phyloP scores from a whole-genome alignment of 2,329 filamentous ascomycete genomes.

The Neonectria ditissima region DNA sequence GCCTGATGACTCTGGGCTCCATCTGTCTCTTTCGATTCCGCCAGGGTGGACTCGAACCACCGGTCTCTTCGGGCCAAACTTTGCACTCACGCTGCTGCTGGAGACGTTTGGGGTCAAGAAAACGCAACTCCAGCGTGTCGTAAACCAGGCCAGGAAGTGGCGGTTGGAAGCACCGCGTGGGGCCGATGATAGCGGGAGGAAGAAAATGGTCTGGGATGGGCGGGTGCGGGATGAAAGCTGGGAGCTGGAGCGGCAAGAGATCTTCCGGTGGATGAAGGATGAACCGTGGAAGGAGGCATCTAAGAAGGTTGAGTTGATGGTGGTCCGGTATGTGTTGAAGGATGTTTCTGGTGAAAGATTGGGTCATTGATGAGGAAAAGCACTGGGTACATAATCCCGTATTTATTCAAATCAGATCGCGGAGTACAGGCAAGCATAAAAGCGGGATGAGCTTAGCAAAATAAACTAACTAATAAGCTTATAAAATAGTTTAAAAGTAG shows the following conservation, averaged over 20 bases:
- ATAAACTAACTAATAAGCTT: no score
- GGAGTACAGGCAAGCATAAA: no score
- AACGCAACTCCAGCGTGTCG: constrained; percentile 9
- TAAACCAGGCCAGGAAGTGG: constrained; percentile 1
- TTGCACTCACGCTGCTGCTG: constrained; percentile 5
- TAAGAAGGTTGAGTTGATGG: constrained; percentile 12
- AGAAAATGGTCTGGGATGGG: constrained; percentile 16
- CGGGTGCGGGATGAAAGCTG: neutral
- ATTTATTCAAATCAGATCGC: no score
- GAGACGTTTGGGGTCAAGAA: constrained; percentile 17
- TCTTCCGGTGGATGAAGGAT: constrained; percentile 1
- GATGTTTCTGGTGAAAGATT: neutral
- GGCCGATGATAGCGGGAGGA: neutral
- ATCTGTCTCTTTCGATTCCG: neutral
- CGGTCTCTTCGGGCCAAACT: constrained; percentile 1
- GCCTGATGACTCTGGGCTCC: neutral
- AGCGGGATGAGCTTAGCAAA: no score
- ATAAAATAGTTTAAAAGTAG: no score
- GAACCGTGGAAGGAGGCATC: constrained; percentile 1
- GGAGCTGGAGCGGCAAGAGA: constrained; percentile 8
- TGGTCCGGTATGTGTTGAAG: constrained; percentile 8
- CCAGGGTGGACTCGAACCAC: neutral
- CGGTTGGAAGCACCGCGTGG: constrained; percentile 1
- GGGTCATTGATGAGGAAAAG: no score
- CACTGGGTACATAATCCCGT: no score